A percentile compares a stretch with the other conserved stretches of the same genome.
These are phyloP conservation scores for Omphalea diandra DNA, from an alignment of 441 rosid species.

Conservation along the genomic window DNA sequence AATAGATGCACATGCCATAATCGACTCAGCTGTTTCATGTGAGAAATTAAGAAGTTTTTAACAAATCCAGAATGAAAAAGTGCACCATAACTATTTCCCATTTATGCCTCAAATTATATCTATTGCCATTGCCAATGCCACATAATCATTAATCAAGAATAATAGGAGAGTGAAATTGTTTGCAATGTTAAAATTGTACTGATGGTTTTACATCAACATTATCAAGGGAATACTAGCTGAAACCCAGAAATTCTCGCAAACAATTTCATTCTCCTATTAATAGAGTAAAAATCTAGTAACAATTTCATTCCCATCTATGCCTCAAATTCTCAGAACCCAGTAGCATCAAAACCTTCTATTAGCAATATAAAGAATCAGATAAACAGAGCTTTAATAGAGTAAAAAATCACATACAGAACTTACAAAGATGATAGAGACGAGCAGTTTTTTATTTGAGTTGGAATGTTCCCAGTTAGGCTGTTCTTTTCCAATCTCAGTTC, in stretches of 20 bases:
- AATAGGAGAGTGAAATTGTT: neutral
- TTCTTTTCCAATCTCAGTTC: slow-evolving; percentile 62
- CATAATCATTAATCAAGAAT: neutral
- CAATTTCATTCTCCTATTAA: no score
- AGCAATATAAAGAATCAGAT: slow-evolving; percentile 4
- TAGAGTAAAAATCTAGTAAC: no score
- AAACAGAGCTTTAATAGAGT: neutral
- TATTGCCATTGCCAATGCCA: neutral
- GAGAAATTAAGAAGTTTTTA: neutral
- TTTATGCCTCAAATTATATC: neutral
- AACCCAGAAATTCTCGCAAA: no score
- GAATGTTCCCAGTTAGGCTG: slow-evolving; percentile 65
- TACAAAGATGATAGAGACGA: slow-evolving; percentile 67
- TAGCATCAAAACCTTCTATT: neutral
- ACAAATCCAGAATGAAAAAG: neutral
- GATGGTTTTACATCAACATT: neutral
- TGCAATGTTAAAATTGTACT: neutral
- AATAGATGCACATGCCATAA: neutral
- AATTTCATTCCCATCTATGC: no score
- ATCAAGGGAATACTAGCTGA: neutral
- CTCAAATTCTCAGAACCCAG: neutral
- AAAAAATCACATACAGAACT: no score
- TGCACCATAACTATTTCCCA: no score
- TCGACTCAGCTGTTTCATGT: neutral
- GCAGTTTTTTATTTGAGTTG: slow-evolving; percentile 60